Base-by-base conservation (phyloP, 768 basidiomycete species). In the Suillus alpinus region DNA sequence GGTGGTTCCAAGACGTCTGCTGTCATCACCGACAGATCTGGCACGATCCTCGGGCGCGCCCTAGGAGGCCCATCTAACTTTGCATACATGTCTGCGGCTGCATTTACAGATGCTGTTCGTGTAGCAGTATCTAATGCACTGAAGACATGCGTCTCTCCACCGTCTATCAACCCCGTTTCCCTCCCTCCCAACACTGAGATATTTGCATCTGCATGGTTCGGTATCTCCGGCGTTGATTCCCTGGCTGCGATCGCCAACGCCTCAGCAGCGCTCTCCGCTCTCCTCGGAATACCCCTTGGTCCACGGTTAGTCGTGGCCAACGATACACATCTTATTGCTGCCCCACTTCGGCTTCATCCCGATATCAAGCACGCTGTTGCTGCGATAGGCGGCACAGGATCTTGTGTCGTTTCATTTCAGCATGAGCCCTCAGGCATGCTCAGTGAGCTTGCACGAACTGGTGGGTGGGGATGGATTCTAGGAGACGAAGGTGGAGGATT, bases 1-100 rank as follows among this genome's bases (percentile, higher is more conserved):
- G 94, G 94, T 34, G 94, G 92, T 23, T 91, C 91, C 47, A 96
- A 95, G 77, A 94, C 94, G 10, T 83, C 88, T 31, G 90, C 83
- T 6, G 90, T 83, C 61, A 84, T 95, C 71, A 80, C 80, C 62
- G 79, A 87, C 69, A 65, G 69, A 20, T 64, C 78, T 2, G 89
- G 92, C 63, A 73, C 75, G 5, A 81, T 92, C 65, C 60, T 92
- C 47, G 87, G 86, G 1, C 86, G 88, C 47, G 91, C 85, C 2
- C 71, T 78, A 18, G 86, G 86, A 8, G 92, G 92, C 2, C 89
- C 91, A 1, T 94, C 93, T 65, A 96, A 96, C 74, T 91, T 91
- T 73, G 82, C 91, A 26, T 92, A 92, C 75, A 85, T 93, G 67
- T 80, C 87, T 36, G 68, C 84, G 18, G 73, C 81, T n/a, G 80